phyloP scores from a whole-genome alignment of 2,329 filamentous ascomycete genomes.

The Fusarium denticulatum region DNA sequence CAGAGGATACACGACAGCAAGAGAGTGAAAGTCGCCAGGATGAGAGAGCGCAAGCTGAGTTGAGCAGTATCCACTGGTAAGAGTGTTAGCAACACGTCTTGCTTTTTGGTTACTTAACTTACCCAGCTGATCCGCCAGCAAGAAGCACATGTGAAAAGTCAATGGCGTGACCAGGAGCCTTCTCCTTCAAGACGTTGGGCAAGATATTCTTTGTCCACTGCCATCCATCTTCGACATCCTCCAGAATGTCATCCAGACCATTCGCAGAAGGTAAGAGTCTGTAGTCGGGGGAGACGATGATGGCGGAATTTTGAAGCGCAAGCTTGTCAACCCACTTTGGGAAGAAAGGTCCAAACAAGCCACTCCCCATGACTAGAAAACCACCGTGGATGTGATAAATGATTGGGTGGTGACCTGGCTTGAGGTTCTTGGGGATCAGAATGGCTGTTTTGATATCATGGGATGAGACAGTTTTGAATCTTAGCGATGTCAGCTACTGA shows the following conservation, averaged over 20 bases:
- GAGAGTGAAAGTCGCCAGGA: conserved; percentile 26
- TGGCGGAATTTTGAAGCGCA: conserved; percentile 36
- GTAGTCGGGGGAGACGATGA: conserved; percentile 42
- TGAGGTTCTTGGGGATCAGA: conserved; percentile 40
- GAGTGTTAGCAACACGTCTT: background rate
- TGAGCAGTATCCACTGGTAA: conserved; percentile 35
- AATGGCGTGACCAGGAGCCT: conserved; percentile 2
- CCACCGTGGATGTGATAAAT: conserved; percentile 44
- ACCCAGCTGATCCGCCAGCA: conserved; percentile 37
- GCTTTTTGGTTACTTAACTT: background rate
- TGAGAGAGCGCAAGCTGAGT: conserved; percentile 36
- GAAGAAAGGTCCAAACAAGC: conserved; percentile 41
- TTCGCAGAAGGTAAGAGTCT: conserved; percentile 39
- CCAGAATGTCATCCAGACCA: conserved; percentile 39
- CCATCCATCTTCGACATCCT: conserved; percentile 44
- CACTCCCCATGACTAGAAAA: conserved; percentile 35
- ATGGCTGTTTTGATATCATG: conserved; percentile 37
- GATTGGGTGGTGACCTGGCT: conserved; percentile 33
- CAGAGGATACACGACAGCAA: conserved; percentile 35
- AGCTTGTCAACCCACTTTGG: conserved; percentile 34
- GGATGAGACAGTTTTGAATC: conserved; percentile 33
- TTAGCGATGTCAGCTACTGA: background rate
- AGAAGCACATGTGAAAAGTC: conserved; percentile 31
- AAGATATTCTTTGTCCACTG: conserved; percentile 34
- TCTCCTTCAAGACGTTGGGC: background rate